Conservation (phyloP, 164 flowering plant species). For the Dillenia turbinata region DNA sequence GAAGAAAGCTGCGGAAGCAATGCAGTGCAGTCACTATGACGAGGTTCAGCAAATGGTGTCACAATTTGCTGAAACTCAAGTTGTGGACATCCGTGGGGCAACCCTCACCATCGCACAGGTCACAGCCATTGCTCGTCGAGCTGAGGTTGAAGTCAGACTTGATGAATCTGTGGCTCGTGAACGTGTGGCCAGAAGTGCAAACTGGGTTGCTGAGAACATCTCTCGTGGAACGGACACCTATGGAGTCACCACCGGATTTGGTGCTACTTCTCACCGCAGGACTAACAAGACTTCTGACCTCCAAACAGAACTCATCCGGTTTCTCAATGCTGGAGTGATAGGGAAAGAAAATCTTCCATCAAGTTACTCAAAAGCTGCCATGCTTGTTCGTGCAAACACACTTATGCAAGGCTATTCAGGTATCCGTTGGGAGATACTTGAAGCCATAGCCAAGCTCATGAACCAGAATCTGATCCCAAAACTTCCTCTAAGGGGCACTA, state of each 20-base stretch:
- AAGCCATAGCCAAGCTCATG: slow-evolving; percentile 28
- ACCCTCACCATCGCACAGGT: slow-evolving; percentile 45
- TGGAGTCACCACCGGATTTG: slow-evolving; percentile 42
- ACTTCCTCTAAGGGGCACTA: slow-evolving; percentile 31
- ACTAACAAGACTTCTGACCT: slow-evolving; percentile 24
- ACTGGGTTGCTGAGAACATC: slow-evolving; percentile 33
- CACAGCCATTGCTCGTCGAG: slow-evolving; percentile 39
- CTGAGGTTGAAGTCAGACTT: slow-evolving; percentile 21
- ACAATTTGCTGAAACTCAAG: slow-evolving; percentile 21
- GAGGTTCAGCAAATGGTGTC: slow-evolving; percentile 42
- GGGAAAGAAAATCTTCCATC: slow-evolving; percentile 24
- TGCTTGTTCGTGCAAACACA: slow-evolving; percentile 32
- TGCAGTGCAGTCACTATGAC: slow-evolving; percentile 33
- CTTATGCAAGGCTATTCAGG: slow-evolving; percentile 40
- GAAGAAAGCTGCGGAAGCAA: slow-evolving; percentile 42
- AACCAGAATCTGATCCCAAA: slow-evolving; percentile 21
- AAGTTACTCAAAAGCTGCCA: slow-evolving; percentile 28
- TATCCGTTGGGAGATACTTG: slow-evolving; percentile 35
- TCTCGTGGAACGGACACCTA: slow-evolving; percentile 26
- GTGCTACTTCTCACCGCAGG: slow-evolving; percentile 33
- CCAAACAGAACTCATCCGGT: slow-evolving; percentile 34
- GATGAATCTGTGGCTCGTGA: slow-evolving; percentile 21
- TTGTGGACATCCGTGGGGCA: slow-evolving; percentile 38
- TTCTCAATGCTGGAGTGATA: slow-evolving; percentile 34
- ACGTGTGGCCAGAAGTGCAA: slow-evolving; percentile 23